A percentile compares a stretch with the other conserved stretches of the same genome.
Conservation (phyloP, 108 stramenopile species). For the Nannochloropsis salina region DNA sequence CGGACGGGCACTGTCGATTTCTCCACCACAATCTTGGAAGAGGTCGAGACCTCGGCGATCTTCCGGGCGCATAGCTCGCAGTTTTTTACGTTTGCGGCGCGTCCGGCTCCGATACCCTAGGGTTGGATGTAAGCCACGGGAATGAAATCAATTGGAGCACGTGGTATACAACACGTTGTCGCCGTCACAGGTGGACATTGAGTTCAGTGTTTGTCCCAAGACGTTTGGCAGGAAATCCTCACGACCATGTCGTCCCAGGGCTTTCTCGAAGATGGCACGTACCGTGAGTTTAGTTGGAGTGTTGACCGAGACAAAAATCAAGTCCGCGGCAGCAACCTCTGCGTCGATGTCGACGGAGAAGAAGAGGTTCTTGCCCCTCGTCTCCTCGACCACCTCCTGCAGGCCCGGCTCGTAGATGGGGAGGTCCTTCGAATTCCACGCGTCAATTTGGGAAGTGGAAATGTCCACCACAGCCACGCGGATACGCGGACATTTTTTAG, state of each 20-base stretch:
- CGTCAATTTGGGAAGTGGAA: constrained; percentile 79
- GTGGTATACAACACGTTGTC: no score
- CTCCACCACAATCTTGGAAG: constrained; percentile 94
- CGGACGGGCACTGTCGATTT: constrained; percentile 98
- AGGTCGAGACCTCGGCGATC: constrained; percentile 78
- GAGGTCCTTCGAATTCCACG: constrained; percentile 87
- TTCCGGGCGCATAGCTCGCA: constrained; percentile 98
- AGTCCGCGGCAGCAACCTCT: constrained; percentile 82
- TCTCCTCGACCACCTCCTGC: constrained; percentile 73
- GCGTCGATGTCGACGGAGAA: constrained; percentile 92
- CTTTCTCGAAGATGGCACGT: background rate
- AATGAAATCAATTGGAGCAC: no score
- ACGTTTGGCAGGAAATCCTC: no score
- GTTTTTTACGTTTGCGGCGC: constrained; percentile 98
- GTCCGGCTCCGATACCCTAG: constrained; percentile 86
- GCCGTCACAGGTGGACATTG: no score
- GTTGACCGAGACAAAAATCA: constrained; percentile 98
- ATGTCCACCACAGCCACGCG: constrained; percentile 95
- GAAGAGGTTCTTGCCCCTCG: constrained; percentile 81
- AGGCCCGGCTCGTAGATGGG: constrained; percentile 99
- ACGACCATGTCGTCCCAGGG: no score
- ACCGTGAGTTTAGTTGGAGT: constrained; percentile 95
- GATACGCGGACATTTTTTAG: constrained; percentile 85
- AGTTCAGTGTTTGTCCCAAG: no score
- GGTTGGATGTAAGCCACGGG: constrained; percentile 38